A percentile compares a stretch with the other conserved stretches of the same genome.
Evolutionary conservation across 495 filamentous ascomycete genomes (phyloP).

Genomic region (Aspergillus steynii): DNA sequence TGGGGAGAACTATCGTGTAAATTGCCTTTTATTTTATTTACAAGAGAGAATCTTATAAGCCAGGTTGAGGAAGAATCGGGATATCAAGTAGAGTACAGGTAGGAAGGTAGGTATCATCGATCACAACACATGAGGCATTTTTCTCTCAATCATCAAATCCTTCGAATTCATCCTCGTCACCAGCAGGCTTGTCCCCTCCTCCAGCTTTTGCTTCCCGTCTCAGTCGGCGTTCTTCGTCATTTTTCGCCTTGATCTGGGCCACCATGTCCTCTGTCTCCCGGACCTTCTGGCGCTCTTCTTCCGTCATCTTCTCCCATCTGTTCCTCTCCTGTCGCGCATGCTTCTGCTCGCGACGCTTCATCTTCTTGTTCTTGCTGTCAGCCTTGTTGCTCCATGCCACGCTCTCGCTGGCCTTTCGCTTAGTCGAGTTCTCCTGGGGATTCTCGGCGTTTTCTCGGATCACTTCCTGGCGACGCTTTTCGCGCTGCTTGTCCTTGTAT

Average conservation of each 20-base stretch:
- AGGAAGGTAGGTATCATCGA: not conserved
- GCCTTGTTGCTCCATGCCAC: constrained; percentile 84
- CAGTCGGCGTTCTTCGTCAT: constrained; percentile 38
- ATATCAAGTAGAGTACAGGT: not conserved
- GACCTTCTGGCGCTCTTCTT: constrained; percentile 69
- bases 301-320: constrained; percentile 65
- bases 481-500: constrained; percentile 77
- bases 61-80: not conserved
- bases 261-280: constrained; percentile 73
- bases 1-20: too few species aligned
- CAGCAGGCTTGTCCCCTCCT: constrained; percentile 10
- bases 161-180: constrained; percentile 40
- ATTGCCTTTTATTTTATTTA: not conserved
- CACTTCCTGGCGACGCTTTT: constrained; percentile 64
- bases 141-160: constrained; percentile 35
- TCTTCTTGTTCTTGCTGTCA: constrained; percentile 65
- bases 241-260: constrained; percentile 62
- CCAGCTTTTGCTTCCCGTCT: constrained; percentile 25
- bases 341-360: constrained; percentile 72
- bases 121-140: constrained; percentile 1
- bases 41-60: not conserved
- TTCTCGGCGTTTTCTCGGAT: constrained; percentile 45
- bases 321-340: constrained; percentile 69
- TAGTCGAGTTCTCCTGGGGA: constrained; percentile 30
- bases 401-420: constrained; percentile 49